Conservation (phyloP, 1,284 basidiomycete species). For the Ganoderma sinense region DNA sequence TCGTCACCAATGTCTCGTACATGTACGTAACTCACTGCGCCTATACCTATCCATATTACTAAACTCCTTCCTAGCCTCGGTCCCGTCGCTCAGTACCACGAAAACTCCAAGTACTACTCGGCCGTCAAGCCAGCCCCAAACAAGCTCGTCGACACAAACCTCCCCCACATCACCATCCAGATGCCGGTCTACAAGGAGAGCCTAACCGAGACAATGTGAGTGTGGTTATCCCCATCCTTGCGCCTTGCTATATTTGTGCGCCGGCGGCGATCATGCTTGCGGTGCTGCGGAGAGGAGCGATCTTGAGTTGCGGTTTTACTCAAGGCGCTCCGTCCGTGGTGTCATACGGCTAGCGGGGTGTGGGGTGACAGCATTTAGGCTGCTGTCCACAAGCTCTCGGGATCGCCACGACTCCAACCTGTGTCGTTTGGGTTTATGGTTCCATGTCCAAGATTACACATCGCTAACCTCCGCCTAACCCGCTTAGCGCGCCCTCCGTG, state of each 20-base stretch:
- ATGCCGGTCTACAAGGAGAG: slow-evolving; percentile 87
- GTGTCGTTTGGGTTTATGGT: neutral
- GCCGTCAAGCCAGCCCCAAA: slow-evolving; percentile 66
- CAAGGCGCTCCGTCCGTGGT: neutral
- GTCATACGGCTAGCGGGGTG: neutral
- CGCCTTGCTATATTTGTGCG: neutral
- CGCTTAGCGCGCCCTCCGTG: slow-evolving; percentile 71
- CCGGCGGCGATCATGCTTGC: neutral
- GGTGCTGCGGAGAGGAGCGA: neutral
- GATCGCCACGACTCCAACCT: slow-evolving; percentile 7
- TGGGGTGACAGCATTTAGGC: too few species aligned
- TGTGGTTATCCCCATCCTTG: slow-evolving; percentile 17
- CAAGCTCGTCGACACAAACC: slow-evolving; percentile 61
- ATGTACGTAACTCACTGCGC: slow-evolving; percentile 45
- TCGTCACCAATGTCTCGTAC: slow-evolving; percentile 67
- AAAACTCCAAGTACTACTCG: slow-evolving; percentile 79
- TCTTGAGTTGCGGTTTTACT: neutral
- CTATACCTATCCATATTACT: slow-evolving; percentile 20
- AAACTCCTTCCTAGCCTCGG: slow-evolving; percentile 52
- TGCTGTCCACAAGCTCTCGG: neutral
- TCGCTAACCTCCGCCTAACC: neutral
- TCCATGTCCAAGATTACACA: neutral
- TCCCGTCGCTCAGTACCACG: slow-evolving; percentile 77
- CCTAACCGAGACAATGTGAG: slow-evolving; percentile 71
- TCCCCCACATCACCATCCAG: slow-evolving; percentile 81